Evolutionary conservation across 192 early-diverging fungal species (phyloP), one percentile per base, ranked within the genome.

Genomic region (Coemansia sp.): DNA sequence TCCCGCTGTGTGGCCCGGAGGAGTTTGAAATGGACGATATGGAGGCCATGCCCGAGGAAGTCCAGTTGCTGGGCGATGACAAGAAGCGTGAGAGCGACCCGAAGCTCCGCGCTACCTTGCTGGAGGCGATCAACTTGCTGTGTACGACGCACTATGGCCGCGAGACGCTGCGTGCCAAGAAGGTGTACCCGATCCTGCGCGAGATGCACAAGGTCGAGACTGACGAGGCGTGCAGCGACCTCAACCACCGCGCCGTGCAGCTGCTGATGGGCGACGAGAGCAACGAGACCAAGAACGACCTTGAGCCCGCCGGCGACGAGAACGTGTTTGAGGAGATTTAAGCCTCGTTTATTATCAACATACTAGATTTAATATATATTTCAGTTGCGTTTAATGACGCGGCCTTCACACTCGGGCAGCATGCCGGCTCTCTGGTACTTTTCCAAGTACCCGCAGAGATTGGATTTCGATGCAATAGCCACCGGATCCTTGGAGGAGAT

Each of bases 21-120:
- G 95, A 99, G 61, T 95, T 90, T 72, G 89, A 91, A 59, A 84
- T 91, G 21, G 96, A 98, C 12, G 94, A 97, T 38, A 93, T 94
- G 88, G 95, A 96, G 33, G 84, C 83, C 4, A 90, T 99, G 85
- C 95, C 94, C 0, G 94, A 94, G 59, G 95, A 97, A 69, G 88
- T 95, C 34, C 94, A 96, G 70, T 74, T 97, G 3, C 69, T 96
- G 37, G 90, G 88, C 39, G 82, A 85, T 6, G 88, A 89, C 26
- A 98, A 98, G 84, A 88, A 77, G 57, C 90, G 95, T 56, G 96
- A 98, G 73, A 36, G 78, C 0, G 94, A 96, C 65, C 69, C 89
- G 20, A 79, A 86, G 20, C 76, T 99, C 11, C 85, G 92, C 14
- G 59, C 77, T 21, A 88, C 87, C 12, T 80, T 99, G 12, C 77